Conservation (phyloP, 108 stramenopile species). For the Cyclotella baltica region DNA sequence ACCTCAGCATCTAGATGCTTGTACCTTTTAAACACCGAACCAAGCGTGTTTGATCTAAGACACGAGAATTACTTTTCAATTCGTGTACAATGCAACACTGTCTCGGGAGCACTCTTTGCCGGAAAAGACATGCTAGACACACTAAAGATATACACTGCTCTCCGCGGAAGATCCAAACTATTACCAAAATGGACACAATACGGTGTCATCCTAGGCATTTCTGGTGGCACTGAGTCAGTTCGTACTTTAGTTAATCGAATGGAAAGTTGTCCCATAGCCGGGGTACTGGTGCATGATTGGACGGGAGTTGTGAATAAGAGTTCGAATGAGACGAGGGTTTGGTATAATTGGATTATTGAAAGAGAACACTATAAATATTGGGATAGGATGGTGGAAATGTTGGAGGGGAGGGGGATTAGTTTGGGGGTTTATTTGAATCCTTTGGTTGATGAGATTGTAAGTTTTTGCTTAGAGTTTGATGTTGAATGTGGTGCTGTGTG, state of each 20-base stretch:
- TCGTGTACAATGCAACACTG: constrained; percentile 31
- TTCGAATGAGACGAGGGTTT: constrained; percentile 24
- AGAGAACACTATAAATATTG: constrained; percentile 53
- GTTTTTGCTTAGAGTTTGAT: too few species aligned
- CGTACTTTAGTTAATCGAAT: constrained; percentile 17
- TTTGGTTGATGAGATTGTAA: constrained; percentile 55
- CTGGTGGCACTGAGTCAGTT: constrained; percentile 50
- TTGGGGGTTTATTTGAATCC: constrained; percentile 60
- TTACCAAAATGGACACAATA: constrained; percentile 59
- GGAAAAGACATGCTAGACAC: constrained; percentile 35
- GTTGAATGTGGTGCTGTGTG: too few species aligned
- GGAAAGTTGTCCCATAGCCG: constrained; percentile 29
- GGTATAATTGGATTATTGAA: constrained; percentile 63
- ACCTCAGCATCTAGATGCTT: constrained; percentile 42
- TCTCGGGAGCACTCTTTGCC: constrained; percentile 28
- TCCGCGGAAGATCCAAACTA: constrained; percentile 40
- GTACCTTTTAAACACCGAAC: constrained; percentile 45
- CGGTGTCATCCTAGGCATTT: constrained; percentile 56
- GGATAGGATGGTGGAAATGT: constrained; percentile 33
- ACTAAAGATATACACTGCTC: constrained; percentile 42
- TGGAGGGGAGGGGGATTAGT: constrained; percentile 39
- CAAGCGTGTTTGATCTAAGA: constrained; percentile 51
- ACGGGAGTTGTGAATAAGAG: constrained; percentile 35
- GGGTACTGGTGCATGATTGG: constrained; percentile 64
- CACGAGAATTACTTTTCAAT: constrained; percentile 35